Conservation (phyloP, 495 filamentous ascomycete species). For the Daldinia grandis region DNA sequence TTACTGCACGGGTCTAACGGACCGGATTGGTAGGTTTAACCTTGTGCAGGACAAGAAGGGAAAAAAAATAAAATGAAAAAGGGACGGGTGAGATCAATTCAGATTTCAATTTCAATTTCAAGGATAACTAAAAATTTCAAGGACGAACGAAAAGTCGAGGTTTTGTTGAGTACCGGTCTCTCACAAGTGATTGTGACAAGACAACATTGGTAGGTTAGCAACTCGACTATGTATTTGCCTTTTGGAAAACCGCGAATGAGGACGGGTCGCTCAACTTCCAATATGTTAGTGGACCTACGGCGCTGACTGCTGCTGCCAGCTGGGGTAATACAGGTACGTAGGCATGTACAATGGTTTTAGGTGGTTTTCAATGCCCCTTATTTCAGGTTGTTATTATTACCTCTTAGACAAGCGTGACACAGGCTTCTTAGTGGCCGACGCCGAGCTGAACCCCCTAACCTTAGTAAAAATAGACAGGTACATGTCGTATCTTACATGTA, state of each 20-base stretch:
- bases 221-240: conserved; percentile 13
- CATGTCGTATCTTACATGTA: neutral
- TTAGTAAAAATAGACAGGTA: conserved; percentile 26
- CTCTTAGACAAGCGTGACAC: conserved; percentile 1
- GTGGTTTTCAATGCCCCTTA: conserved; percentile 38
- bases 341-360: conserved; percentile 22
- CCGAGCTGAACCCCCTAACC: conserved; percentile 17
- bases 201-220: conserved; percentile 23
- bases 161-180: conserved; percentile 4
- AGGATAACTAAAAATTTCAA: conserved; percentile 1
- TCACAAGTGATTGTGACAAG: neutral
- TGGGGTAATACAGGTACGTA: conserved; percentile 9
- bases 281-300: neutral
- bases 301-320: conserved; percentile 10
- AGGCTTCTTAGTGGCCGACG: conserved; percentile 15
- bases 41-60: neutral
- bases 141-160: conserved; percentile 11
- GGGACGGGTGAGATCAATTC: conserved; percentile 13
- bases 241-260: conserved; percentile 28
- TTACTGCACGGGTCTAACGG: conserved; percentile 30
- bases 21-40: conserved; percentile 25
- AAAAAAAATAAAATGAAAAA: conserved; percentile 4
- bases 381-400: conserved; percentile 32
- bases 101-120: conserved; percentile 2
- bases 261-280: conserved; percentile 10